Conservation (phyloP, 768 basidiomycete species). For the Lentinula sp. region DNA sequence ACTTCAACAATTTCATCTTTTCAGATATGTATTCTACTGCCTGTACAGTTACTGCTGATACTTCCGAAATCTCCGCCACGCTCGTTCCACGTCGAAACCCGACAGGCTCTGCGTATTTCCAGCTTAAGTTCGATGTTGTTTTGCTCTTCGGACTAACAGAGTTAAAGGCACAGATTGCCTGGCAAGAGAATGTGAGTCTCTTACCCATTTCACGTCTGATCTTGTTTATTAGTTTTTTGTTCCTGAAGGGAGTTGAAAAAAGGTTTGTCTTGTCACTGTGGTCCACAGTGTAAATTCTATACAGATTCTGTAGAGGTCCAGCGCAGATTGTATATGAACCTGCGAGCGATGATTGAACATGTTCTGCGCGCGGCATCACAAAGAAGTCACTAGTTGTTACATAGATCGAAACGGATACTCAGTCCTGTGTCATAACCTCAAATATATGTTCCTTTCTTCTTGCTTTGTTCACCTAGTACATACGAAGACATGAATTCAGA, state of each 20-base stretch:
- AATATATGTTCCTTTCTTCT: too few species aligned
- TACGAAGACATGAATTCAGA: too few species aligned
- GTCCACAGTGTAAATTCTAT: background rate
- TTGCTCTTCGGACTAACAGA: slow-evolving; percentile 50
- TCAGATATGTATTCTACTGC: slow-evolving; percentile 18
- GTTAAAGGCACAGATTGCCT: slow-evolving; percentile 44
- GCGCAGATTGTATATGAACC: background rate
- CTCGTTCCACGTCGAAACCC: background rate
- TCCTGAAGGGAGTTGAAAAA: slow-evolving; percentile 28
- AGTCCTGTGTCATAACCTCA: too few species aligned
- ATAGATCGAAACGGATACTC: too few species aligned
- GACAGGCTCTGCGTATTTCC: slow-evolving; percentile 16
- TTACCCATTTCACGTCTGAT: background rate
- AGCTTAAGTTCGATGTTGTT: slow-evolving; percentile 35
- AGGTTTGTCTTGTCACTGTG: slow-evolving; percentile 17
- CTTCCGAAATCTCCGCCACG: slow-evolving; percentile 9
- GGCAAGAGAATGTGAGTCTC: slow-evolving; percentile 37
- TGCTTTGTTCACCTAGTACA: too few species aligned
- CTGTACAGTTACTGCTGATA: slow-evolving; percentile 18
- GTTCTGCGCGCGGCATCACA: too few species aligned
- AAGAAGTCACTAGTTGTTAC: too few species aligned
- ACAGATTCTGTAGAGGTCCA: background rate
- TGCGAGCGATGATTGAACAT: too few species aligned
- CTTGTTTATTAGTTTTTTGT: background rate
- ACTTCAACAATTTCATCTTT: background rate